phyloP scores from a whole-genome alignment of 164 flowering plant genomes.

The Santalum album region DNA sequence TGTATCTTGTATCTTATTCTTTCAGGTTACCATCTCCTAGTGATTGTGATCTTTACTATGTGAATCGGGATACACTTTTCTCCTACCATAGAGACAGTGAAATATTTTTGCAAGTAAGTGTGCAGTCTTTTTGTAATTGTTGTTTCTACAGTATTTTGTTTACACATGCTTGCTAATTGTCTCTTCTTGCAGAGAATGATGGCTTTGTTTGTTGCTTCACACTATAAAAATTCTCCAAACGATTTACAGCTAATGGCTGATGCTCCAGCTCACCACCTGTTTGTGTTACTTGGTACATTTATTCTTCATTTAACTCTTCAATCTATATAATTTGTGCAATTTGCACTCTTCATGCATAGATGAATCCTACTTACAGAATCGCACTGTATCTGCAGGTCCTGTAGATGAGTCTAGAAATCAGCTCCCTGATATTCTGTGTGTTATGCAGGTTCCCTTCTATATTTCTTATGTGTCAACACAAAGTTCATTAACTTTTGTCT shows the following conservation, averaged over 20 bases:
- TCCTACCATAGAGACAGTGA: conserved; percentile 3
- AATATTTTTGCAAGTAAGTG: background rate
- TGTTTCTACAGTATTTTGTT: background rate
- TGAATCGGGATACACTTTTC: conserved; percentile 1
- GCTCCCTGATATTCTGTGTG: conserved; percentile 94
- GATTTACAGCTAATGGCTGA: conserved; percentile 95
- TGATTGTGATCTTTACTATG: conserved; percentile 3
- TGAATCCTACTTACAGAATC: no score
- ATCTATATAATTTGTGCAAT: background rate
- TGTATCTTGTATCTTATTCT: background rate
- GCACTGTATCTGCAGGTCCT: conserved; percentile 64
- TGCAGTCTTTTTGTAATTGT: background rate
- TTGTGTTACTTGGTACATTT: conserved; percentile 82
- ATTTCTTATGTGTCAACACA: background rate
- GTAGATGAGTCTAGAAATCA: conserved; percentile 86
- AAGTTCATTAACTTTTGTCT: no score
- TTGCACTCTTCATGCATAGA: no score
- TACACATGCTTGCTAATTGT: background rate
- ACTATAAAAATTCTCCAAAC: conserved; percentile 96
- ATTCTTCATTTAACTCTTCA: background rate
- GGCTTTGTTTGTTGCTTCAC: conserved; percentile 96
- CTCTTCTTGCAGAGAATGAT: conserved; percentile 72
- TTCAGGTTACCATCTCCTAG: background rate
- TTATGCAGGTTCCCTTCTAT: conserved; percentile 61
- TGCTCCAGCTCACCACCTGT: conserved; percentile 98